A percentile compares a stretch with the other conserved stretches of the same genome.
Evolutionary conservation across 352 stramenopile species (phyloP).

Genomic region (Pythium sp.): DNA sequence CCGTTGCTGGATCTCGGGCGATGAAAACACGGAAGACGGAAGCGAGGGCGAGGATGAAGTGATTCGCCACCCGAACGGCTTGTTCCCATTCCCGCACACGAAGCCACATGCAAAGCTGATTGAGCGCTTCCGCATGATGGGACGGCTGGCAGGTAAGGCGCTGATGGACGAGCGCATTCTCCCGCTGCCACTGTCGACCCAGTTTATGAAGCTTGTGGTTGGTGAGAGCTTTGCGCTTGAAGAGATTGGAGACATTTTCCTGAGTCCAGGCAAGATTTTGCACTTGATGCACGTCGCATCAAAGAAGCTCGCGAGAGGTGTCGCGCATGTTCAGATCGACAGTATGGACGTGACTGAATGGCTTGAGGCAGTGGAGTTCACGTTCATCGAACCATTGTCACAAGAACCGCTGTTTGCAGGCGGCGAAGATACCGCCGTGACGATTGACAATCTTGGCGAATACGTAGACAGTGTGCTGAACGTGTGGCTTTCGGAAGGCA

Average conservation of each 20-base stretch:
- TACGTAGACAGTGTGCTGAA: slow-evolving; percentile 62
- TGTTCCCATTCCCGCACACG: slow-evolving; percentile 69
- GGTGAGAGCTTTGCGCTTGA: slow-evolving; percentile 53
- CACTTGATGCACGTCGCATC: slow-evolving; percentile 51
- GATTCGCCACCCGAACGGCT: slow-evolving; percentile 73
- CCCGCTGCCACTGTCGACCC: slow-evolving; percentile 61
- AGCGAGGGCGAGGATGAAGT: slow-evolving; percentile 31
- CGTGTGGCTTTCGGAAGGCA: slow-evolving; percentile 64
- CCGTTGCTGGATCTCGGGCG: slow-evolving; percentile 60
- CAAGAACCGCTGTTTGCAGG: slow-evolving; percentile 51
- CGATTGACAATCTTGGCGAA: slow-evolving; percentile 40
- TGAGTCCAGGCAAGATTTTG: slow-evolving; percentile 61
- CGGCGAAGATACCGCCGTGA: slow-evolving; percentile 48
- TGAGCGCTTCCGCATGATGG: slow-evolving; percentile 81
- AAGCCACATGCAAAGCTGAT: slow-evolving; percentile 32
- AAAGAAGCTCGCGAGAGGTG: slow-evolving; percentile 25
- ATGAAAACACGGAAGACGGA: slow-evolving; percentile 24
- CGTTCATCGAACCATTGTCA: slow-evolving; percentile 79
- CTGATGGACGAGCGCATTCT: slow-evolving; percentile 81
- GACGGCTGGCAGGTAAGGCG: slow-evolving; percentile 74
- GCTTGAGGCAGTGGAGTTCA: slow-evolving; percentile 64
- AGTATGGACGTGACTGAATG: slow-evolving; percentile 44
- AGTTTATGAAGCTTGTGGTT: slow-evolving; percentile 80
- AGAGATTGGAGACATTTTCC: slow-evolving; percentile 59
- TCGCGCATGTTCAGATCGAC: slow-evolving; percentile 51